These are phyloP conservation scores for Alloascoidea africana DNA, from an alignment of 805 yeast species.

Conservation along the genomic window DNA sequence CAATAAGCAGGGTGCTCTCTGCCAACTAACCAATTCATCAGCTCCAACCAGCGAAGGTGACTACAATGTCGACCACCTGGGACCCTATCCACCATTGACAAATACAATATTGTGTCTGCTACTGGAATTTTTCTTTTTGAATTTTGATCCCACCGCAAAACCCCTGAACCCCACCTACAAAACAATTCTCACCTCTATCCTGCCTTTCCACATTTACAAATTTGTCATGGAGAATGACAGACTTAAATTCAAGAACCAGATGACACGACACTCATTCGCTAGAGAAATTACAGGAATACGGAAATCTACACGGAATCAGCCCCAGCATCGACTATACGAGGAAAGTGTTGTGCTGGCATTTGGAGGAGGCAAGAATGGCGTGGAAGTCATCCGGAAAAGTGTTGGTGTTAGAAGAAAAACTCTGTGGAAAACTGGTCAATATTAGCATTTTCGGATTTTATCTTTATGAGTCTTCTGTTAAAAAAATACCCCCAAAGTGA, in stretches of 20 bases:
- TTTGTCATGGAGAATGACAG: slow-evolving; percentile 13
- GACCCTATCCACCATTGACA: slow-evolving; percentile 18
- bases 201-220: slow-evolving; percentile 16
- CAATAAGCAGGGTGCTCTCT: slow-evolving; percentile 1
- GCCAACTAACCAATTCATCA: slow-evolving; percentile 2
- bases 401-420: slow-evolving; percentile 6
- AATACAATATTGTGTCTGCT: slow-evolving; percentile 9
- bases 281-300: slow-evolving; percentile 13
- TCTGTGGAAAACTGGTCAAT: slow-evolving; percentile 9
- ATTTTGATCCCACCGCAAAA: slow-evolving; percentile 3
- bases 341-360: slow-evolving; percentile 20
- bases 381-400: slow-evolving; percentile 10
- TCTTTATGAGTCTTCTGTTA: not conserved
- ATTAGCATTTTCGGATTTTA: not conserved
- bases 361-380: slow-evolving; percentile 19
- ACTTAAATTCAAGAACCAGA: slow-evolving; percentile 12
- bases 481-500: no score
- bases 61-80: slow-evolving; percentile 8
- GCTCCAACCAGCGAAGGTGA: slow-evolving; percentile 7
- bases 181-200: not conserved
- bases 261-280: slow-evolving; percentile 18
- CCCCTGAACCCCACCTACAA: not conserved
- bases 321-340: slow-evolving; percentile 9
- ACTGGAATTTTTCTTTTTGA: slow-evolving; percentile 10
- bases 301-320: slow-evolving; percentile 10